These are phyloP conservation scores for Sporothrix inflata DNA, from an alignment of 2,329 filamentous ascomycete species.

Conservation along the genomic window DNA sequence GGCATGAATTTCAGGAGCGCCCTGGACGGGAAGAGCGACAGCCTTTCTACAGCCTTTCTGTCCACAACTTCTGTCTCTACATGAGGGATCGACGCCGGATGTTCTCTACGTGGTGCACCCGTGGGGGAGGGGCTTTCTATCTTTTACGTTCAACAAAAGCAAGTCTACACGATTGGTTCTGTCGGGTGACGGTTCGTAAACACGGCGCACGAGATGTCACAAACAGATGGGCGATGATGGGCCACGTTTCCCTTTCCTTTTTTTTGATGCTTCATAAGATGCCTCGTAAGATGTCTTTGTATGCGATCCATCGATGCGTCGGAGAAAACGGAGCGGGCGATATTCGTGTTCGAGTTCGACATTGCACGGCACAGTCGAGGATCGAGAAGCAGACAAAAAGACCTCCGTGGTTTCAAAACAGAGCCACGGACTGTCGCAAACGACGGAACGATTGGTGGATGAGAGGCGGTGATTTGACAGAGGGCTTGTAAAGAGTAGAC, in stretches of 20 bases:
- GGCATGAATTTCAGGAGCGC: constrained; percentile 15
- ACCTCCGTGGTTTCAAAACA: constrained; percentile 12
- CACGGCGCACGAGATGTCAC: not conserved
- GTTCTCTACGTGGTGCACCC: not conserved
- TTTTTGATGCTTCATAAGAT: not conserved
- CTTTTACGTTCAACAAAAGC: not conserved
- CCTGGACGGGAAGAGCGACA: not conserved
- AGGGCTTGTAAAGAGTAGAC: not conserved
- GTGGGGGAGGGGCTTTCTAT: not conserved
- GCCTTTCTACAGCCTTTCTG: not conserved
- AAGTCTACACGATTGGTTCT: not conserved
- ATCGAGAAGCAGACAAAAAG: not conserved
- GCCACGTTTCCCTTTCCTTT: not conserved
- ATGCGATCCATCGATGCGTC: not conserved
- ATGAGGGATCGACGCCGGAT: constrained; percentile 18
- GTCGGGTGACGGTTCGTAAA: not conserved
- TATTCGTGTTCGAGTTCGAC: not conserved
- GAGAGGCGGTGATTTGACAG: no score
- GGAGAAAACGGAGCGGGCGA: not conserved
- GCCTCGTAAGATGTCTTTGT: not conserved
- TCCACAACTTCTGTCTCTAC: not conserved
- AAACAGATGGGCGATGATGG: constrained; percentile 15
- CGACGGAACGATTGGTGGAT: not conserved
- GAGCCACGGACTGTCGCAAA: not conserved
- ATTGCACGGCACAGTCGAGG: not conserved